Percentiles rank a stretch among this genome's conserved stretches.
These are phyloP conservation scores for Boletus insuetus DNA, from an alignment of 768 basidiomycete species.

Conservation along the genomic window DNA sequence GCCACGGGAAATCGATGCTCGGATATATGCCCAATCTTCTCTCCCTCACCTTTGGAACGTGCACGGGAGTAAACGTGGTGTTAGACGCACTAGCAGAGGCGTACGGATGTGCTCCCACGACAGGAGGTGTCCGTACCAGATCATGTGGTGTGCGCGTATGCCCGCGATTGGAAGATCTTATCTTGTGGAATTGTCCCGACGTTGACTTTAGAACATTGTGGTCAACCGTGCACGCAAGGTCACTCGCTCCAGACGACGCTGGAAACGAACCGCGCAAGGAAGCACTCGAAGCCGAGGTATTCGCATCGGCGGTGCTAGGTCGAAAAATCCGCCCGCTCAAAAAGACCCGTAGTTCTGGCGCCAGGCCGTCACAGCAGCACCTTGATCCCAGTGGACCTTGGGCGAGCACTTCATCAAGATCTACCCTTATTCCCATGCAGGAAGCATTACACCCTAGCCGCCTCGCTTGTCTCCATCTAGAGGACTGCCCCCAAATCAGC, in stretches of 20 bases:
- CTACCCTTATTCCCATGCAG: constrained; percentile 36
- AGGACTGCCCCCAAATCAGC: constrained; percentile 38
- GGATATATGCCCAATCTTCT: constrained; percentile 51
- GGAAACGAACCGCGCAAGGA: constrained; percentile 14
- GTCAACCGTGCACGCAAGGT: constrained; percentile 37
- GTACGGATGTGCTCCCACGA: constrained; percentile 23
- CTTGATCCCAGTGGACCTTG: constrained; percentile 9
- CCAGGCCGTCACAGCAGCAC: constrained; percentile 9
- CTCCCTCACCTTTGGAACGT: constrained; percentile 46
- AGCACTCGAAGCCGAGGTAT: constrained; percentile 15
- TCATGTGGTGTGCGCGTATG: constrained; percentile 45
- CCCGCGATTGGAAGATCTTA: constrained; percentile 48
- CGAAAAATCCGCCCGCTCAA: constrained; percentile 38
- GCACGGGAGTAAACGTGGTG: constrained; percentile 40
- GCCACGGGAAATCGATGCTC: constrained; percentile 41
- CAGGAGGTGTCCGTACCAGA: constrained; percentile 12
- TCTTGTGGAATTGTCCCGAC: constrained; percentile 51
- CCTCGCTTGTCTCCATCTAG: constrained; percentile 44
- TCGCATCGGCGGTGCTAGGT: constrained; percentile 26
- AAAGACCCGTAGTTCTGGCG: constrained; percentile 20
- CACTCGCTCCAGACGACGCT: constrained; percentile 11
- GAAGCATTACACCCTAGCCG: constrained; percentile 33
- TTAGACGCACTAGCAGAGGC: constrained; percentile 41
- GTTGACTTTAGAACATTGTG: constrained; percentile 37
- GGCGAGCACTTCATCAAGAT: constrained; percentile 24